Conservation (phyloP, 345 rosid species). For the Salix dunnii region DNA sequence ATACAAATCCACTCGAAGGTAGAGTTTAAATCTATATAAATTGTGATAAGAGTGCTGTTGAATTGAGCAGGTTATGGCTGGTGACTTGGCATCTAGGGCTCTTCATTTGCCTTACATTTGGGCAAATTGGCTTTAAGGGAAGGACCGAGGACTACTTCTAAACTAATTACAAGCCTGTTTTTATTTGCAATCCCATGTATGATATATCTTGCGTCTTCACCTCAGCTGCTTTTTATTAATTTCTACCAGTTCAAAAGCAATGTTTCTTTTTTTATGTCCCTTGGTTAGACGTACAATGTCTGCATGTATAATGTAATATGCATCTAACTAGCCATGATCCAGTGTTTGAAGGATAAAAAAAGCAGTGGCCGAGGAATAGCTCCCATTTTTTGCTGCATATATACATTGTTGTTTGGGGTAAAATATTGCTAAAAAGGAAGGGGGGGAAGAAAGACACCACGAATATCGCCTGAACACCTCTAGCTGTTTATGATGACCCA, state of each 20-base stretch:
- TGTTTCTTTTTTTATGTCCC: background rate
- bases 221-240: background rate
- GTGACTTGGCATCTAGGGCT: conserved; percentile 79
- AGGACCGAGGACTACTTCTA: conserved; percentile 78
- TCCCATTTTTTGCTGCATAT: no score
- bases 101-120: conserved; percentile 83
- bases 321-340: no score
- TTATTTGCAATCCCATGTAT: background rate
- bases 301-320: no score
- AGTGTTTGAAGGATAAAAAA: background rate
- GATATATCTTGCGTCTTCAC: background rate
- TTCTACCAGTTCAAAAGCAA: background rate
- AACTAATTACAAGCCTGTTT: background rate
- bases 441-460: no score
- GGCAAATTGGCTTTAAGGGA: conserved; percentile 97
- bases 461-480: no score
- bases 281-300: no score
- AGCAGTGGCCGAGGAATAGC: background rate
- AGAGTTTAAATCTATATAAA: no score
- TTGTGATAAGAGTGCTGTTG: background rate
- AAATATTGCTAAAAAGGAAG: no score
- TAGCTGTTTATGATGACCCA: no score
- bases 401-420: no score
- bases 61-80: conserved; percentile 68
- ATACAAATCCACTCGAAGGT: no score